Conservation (phyloP, 169 alveolate genomes). For the Plasmodium ovale region DNA sequence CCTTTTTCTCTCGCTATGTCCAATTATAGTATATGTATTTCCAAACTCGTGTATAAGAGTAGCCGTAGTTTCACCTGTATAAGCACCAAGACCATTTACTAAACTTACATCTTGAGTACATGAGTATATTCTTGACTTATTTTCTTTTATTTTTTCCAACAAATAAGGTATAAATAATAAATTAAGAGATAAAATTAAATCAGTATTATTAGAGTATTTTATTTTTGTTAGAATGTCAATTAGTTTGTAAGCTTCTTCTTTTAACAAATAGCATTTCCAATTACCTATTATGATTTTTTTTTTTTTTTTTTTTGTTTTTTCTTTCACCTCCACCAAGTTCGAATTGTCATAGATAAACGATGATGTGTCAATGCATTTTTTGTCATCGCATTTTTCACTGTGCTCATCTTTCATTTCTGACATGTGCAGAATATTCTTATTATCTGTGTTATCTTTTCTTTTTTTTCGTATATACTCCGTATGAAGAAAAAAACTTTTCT, state of each 20-base stretch:
- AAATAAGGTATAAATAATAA: slow-evolving; percentile 64
- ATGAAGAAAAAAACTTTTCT: too few species aligned
- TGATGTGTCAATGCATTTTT: too few species aligned
- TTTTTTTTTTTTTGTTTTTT: not conserved
- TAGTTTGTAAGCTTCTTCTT: slow-evolving; percentile 56
- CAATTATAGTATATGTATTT: slow-evolving; percentile 43
- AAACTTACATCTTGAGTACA: slow-evolving; percentile 75
- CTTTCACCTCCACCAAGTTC: not conserved
- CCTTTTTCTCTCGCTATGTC: slow-evolving; percentile 66
- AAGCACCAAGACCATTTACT: slow-evolving; percentile 80
- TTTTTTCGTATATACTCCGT: too few species aligned
- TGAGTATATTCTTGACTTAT: slow-evolving; percentile 45
- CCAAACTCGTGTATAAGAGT: slow-evolving; percentile 75
- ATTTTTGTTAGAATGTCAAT: slow-evolving; percentile 44
- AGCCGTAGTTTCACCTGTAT: slow-evolving; percentile 87
- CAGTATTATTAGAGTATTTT: slow-evolving; percentile 40
- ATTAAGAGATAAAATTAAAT: slow-evolving; percentile 50
- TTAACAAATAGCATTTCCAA: slow-evolving; percentile 69
- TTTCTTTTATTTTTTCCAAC: slow-evolving; percentile 36
- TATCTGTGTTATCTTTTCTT: too few species aligned
- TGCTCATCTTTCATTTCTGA: too few species aligned
- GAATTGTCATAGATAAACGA: too few species aligned
- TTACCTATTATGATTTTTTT: slow-evolving; percentile 60
- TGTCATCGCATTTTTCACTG: too few species aligned
- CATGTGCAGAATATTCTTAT: too few species aligned